Conservation (phyloP, 352 stramenopile genomes). For the Phytophthora pisi region DNA sequence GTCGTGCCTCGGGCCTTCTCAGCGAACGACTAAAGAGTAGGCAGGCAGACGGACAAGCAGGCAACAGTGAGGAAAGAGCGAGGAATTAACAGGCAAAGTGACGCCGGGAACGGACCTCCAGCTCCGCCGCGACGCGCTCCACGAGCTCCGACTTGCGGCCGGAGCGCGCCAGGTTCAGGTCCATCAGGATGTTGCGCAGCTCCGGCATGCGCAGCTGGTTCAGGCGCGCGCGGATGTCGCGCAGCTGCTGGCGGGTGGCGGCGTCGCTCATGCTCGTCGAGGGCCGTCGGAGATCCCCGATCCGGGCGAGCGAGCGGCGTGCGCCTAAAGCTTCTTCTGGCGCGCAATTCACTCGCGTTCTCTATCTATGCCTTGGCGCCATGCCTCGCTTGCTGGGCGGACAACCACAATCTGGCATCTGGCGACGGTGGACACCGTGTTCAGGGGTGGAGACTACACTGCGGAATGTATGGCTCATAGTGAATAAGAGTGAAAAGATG, state of each 20-base stretch:
- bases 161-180: constrained; percentile 71
- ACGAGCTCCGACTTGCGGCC: constrained; percentile 83
- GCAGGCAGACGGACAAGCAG: not conserved
- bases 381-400: not conserved
- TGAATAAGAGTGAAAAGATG: not conserved
- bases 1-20: constrained; percentile 56
- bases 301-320: no score
- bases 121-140: constrained; percentile 65
- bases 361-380: not conserved
- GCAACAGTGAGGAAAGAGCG: constrained; percentile 1
- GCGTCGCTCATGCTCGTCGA: constrained; percentile 31
- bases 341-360: constrained; percentile 18
- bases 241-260: constrained; percentile 32
- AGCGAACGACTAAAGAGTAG: constrained; percentile 45
- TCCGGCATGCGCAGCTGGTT: constrained; percentile 73
- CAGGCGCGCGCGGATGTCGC: constrained; percentile 54
- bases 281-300: no score
- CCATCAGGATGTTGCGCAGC: constrained; percentile 72
- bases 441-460: not conserved
- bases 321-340: constrained; percentile 21
- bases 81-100: no score
- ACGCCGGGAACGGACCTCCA: constrained; percentile 48
- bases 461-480: not conserved
- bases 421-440: not conserved
- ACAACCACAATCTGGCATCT: not conserved